Percentiles rank a stretch among this genome's conserved stretches.
Evolutionary conservation across 495 filamentous ascomycete genomes (phyloP).

Genomic region (Neurospora sp.): DNA sequence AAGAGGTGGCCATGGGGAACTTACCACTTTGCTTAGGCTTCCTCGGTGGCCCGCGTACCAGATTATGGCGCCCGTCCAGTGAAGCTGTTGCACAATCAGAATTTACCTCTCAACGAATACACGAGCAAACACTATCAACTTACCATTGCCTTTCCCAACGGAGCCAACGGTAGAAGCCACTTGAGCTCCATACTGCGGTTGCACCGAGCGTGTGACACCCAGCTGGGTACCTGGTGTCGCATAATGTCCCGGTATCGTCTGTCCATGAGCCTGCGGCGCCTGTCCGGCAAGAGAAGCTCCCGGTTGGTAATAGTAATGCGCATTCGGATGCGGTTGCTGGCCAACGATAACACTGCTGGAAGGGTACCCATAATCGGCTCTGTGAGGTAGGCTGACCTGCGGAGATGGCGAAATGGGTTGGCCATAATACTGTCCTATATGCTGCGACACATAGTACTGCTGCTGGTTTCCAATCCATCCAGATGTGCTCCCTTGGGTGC

Average conservation of each 20-base stretch:
- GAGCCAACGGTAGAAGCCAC: background rate
- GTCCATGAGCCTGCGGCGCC: constrained; percentile 13
- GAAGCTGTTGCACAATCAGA: constrained; percentile 16
- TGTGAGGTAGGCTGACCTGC: constrained; percentile 19
- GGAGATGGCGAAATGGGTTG: constrained; percentile 24
- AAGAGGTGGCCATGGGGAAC: constrained; percentile 3
- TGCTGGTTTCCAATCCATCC: constrained; percentile 20
- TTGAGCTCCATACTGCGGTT: constrained; percentile 6
- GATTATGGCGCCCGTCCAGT: constrained; percentile 26
- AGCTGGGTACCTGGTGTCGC: constrained; percentile 2
- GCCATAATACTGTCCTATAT: constrained; percentile 29
- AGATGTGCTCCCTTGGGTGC: constrained; percentile 23
- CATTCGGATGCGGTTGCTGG: constrained; percentile 20
- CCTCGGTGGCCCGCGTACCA: constrained; percentile 77
- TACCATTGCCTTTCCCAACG: constrained; percentile 5
- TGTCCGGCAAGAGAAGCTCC: constrained; percentile 22
- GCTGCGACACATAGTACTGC: constrained; percentile 34
- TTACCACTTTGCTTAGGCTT: constrained; percentile 72
- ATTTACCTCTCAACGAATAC: background rate
- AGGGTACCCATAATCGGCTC: constrained; percentile 29
- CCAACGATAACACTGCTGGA: constrained; percentile 24
- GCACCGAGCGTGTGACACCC: constrained; percentile 3
- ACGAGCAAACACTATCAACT: background rate
- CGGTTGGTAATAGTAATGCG: constrained; percentile 32
- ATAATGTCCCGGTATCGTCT: constrained; percentile 25